phyloP scores from a whole-genome alignment of 306 rosid species.

The Cucumis melo region DNA sequence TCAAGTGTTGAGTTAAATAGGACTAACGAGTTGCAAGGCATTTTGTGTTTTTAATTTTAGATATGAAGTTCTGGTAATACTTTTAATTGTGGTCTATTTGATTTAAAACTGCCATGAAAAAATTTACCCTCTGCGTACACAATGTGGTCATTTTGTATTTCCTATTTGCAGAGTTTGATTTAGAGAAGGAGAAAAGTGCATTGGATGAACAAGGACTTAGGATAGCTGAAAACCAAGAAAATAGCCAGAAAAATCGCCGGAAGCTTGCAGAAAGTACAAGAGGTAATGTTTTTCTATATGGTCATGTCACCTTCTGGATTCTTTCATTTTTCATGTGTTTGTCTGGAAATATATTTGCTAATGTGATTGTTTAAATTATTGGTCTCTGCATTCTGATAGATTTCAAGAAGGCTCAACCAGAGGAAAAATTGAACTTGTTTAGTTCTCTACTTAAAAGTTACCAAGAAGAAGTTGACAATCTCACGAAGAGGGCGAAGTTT shows the following conservation, averaged over 20 bases:
- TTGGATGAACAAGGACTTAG: constrained; percentile 95
- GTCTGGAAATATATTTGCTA: neutral
- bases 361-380: neutral
- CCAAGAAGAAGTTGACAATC: constrained; percentile 95
- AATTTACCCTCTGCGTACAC: neutral
- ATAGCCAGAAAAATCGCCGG: constrained; percentile 92
- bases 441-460: constrained; percentile 72
- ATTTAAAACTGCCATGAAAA: neutral
- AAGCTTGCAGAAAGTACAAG: constrained; percentile 95
- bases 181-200: constrained; percentile 76
- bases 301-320: neutral
- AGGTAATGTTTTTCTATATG: constrained; percentile 25
- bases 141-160: neutral
- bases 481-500: constrained; percentile 87
- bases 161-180: constrained; percentile 55
- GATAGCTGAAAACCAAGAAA: constrained; percentile 91
- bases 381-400: constrained; percentile 26
- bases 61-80: neutral
- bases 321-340: neutral
- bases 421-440: constrained; percentile 64
- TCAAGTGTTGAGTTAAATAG: neutral
- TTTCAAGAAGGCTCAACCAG: constrained; percentile 75
- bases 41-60: neutral
- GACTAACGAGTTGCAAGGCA: neutral
- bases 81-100: neutral